Evolutionary conservation across 1,284 basidiomycete species (phyloP), one percentile per base, ranked within the genome.

Genomic region (Ustilago curta): DNA sequence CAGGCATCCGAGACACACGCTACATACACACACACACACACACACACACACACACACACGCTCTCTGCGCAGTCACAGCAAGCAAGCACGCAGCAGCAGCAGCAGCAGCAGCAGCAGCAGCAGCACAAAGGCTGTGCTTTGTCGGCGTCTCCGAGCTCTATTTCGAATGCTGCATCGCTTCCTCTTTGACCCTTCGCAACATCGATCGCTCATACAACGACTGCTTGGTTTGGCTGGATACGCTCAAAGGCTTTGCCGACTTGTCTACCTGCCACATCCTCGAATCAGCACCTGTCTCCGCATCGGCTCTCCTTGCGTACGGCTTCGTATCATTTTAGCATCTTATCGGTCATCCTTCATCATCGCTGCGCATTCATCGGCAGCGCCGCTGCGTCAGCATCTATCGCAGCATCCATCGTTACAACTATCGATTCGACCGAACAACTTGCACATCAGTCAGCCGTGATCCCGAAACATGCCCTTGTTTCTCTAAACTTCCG

Each of bases 21-120:
- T 3, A 51, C 21, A 25, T 14, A 31, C 45, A 29, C 43, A 48
- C 44, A 48, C n/a, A n/a, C 12, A 51, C 21, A 25, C n/a, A 31
- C 45, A 29, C 43, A 48, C 44, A 48, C n/a, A n/a, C 12, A 51
- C 21, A 25, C n/a, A 31, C 45, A 29, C 43, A 48, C 44, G 31
- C n/a, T 27, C 49, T 37, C 12, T 37, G 16, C 31, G 35, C 49
- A 39, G 35, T 14, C 3, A 12, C 9, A 12, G 6, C 6, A 4
- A 32, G 31, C 35, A 37, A 32, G 31, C 35, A 37, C 35, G 12
- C 35, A 14, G 35, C 35, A 37, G 32, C 32, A 35, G 42, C n/a
- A 43, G 4, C n/a, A 23, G 23, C 19, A 43, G 42, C 19, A 21
- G 32, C 32, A 35, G 12, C 35, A 14, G 35, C 35, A 37, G 21